phyloP scores from a whole-genome alignment of 2,329 filamentous ascomycete genomes.

The Colletotrichum navitas region DNA sequence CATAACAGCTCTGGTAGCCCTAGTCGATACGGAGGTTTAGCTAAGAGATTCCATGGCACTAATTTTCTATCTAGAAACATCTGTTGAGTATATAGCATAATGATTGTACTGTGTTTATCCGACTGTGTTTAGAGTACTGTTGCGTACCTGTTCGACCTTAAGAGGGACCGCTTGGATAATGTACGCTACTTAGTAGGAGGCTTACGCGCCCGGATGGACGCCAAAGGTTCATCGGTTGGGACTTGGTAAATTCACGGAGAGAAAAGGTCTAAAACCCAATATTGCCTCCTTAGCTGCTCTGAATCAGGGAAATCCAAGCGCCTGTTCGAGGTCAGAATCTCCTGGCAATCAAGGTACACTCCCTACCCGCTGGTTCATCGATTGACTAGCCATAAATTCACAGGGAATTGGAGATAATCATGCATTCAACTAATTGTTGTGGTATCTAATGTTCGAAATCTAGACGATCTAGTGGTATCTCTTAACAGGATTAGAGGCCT shows the following conservation, averaged over 20 bases:
- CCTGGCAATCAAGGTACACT: not conserved
- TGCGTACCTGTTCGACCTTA: too few species aligned
- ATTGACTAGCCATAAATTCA: not conserved
- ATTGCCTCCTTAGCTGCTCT: not conserved
- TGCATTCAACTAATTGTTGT: constrained; percentile 30
- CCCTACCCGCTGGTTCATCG: not conserved
- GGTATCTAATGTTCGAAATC: constrained; percentile 40
- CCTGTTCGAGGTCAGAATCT: too few species aligned
- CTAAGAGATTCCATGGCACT: too few species aligned
- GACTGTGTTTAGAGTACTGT: not conserved
- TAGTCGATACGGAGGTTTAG: too few species aligned
- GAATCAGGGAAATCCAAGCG: not conserved
- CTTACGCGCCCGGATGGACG: too few species aligned
- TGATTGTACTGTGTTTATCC: too few species aligned
- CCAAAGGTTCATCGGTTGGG: too few species aligned
- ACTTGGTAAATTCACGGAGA: too few species aligned
- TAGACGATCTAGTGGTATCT: constrained; percentile 41
- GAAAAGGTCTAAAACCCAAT: not conserved
- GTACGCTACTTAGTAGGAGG: too few species aligned
- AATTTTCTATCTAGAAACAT: too few species aligned
- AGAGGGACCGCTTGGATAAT: not conserved
- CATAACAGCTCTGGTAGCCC: too few species aligned
- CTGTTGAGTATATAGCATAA: not conserved
- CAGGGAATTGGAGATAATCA: not conserved
- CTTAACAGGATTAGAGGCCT: constrained; percentile 20